A percentile compares a stretch with the other conserved stretches of the same genome.
phyloP scores from a whole-genome alignment of 2,329 filamentous ascomycete genomes.

The Verticillium nubilum region DNA sequence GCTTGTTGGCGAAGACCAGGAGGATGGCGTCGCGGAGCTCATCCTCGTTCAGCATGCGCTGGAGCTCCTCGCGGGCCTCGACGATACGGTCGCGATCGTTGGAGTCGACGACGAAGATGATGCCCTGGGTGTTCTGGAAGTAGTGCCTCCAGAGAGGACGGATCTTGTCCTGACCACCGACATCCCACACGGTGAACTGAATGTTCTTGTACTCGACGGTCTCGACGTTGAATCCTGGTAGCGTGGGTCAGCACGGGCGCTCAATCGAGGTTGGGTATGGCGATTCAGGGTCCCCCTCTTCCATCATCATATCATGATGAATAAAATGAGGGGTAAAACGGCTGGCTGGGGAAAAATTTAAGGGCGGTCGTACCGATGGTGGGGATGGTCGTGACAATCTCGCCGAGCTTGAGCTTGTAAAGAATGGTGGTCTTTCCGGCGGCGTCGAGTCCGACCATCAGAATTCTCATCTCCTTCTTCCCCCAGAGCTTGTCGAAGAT shows the following conservation, averaged over 20 bases:
- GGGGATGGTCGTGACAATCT: constrained; percentile 98
- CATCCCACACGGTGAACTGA: constrained; percentile 99
- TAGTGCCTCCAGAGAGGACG: constrained; percentile 5
- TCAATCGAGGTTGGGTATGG: neutral
- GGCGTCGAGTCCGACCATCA: constrained; percentile 99
- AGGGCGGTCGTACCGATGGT: constrained; percentile 71
- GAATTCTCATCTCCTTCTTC: constrained; percentile 99
- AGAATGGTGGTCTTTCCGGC: constrained; percentile 99
- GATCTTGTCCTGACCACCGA: constrained; percentile 81
- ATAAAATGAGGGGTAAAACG: neutral
- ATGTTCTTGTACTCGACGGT: constrained; percentile 99
- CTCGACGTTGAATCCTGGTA: constrained; percentile 94
- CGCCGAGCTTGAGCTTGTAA: constrained; percentile 99
- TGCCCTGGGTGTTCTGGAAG: constrained; percentile 80
- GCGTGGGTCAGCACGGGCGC: constrained; percentile 15
- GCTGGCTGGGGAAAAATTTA: neutral
- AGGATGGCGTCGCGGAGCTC: constrained; percentile 97
- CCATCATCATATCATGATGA: neutral
- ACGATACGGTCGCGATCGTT: constrained; percentile 98
- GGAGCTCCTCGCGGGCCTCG: constrained; percentile 92
- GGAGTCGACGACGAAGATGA: constrained; percentile 99
- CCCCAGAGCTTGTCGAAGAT: constrained; percentile 94
- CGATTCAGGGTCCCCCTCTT: neutral
- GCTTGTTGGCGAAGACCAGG: constrained; percentile 99
- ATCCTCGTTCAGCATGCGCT: constrained; percentile 98